A percentile compares a stretch with the other conserved stretches of the same genome.
Evolutionary conservation across 2,329 filamentous ascomycete species (phyloP).

Genomic region (Trichoderma sp.): DNA sequence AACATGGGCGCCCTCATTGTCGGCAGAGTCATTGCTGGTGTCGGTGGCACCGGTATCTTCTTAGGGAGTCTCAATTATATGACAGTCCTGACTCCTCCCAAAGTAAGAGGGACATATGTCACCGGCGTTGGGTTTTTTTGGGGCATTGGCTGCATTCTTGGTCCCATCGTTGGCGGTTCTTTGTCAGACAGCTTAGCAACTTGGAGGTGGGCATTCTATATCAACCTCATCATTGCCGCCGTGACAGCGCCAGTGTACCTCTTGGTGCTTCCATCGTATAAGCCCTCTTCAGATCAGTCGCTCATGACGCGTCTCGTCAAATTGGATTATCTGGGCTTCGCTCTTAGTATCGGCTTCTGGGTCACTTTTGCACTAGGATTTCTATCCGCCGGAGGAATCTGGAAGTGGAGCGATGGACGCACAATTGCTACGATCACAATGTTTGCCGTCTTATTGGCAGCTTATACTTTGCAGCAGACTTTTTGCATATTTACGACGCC

Average conservation of each 20-base stretch:
- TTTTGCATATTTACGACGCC: neutral
- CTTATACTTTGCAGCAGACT: neutral
- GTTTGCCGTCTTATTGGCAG: neutral
- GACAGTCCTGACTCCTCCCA: neutral
- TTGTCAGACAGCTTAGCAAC: neutral
- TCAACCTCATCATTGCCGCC: neutral
- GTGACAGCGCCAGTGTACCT: neutral
- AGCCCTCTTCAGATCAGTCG: neutral
- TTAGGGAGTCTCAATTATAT: neutral
- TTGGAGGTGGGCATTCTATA: neutral
- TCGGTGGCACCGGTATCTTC: neutral
- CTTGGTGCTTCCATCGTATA: neutral
- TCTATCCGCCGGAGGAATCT: neutral
- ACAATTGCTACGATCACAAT: neutral
- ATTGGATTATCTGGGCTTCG: neutral
- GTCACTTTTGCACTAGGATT: neutral
- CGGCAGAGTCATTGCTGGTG: neutral
- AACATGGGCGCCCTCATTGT: neutral
- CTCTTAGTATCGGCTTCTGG: neutral
- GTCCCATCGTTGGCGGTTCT: neutral
- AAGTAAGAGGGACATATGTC: neutral
- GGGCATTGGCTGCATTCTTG: neutral
- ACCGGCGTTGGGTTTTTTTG: neutral
- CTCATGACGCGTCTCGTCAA: neutral
- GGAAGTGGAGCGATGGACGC: neutral